Evolutionary conservation across 177 flowering plant genomes (phyloP).

Genomic region (Vitis hybrid): DNA sequence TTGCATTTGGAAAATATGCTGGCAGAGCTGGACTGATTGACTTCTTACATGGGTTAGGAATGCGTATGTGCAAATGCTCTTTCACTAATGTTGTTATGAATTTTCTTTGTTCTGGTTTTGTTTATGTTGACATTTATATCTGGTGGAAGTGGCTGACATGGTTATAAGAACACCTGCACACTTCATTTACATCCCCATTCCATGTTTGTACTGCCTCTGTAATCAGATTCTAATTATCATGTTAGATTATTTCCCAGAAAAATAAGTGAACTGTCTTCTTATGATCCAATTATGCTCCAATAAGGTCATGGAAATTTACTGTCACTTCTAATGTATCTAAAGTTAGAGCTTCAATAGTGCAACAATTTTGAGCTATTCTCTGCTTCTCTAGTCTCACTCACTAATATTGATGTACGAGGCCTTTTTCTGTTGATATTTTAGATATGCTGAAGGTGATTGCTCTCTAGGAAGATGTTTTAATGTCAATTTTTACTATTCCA

Average conservation of each 20-base stretch:
- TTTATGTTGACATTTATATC: not conserved
- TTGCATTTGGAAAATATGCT: constrained; percentile 96
- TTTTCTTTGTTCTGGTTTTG: not conserved
- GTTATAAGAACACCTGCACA: not conserved
- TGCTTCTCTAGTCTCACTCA: not conserved
- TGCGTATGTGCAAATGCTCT: constrained; percentile 45
- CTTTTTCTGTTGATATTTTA: not conserved
- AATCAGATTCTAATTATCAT: not conserved
- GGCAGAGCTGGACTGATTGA: constrained; percentile 97
- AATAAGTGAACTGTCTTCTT: not conserved
- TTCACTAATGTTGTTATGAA: not conserved
- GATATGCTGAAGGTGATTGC: too few species aligned
- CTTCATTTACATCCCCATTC: not conserved
- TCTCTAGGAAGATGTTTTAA: not conserved
- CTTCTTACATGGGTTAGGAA: constrained; percentile 80
- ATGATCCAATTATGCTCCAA: not conserved
- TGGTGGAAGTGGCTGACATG: not conserved
- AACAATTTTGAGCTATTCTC: not conserved
- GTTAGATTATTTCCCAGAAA: not conserved
- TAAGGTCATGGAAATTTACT: not conserved
- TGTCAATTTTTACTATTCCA: constrained; percentile 11
- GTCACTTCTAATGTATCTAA: not conserved
- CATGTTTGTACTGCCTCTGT: not conserved
- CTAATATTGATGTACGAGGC: not conserved
- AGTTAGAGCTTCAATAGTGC: not conserved